phyloP scores from a whole-genome alignment of 2,329 filamentous ascomycete genomes.

The Cladophialophora psammophila region DNA sequence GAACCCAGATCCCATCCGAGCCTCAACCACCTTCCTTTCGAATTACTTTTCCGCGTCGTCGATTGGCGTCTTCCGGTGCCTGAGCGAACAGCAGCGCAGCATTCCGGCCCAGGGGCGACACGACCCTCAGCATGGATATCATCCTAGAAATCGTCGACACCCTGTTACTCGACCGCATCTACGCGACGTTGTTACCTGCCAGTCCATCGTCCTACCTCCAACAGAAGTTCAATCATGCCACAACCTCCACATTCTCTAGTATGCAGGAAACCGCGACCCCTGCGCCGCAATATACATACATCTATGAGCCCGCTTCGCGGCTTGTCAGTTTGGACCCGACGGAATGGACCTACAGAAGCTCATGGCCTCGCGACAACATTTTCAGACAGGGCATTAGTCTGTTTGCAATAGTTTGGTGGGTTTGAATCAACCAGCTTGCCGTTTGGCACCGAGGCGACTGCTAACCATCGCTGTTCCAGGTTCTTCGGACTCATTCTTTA shows the following conservation, averaged over 20 bases:
- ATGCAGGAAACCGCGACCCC: conserved; percentile 49
- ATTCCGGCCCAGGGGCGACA: not conserved
- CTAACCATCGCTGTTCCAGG: conserved; percentile 59
- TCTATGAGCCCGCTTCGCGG: conserved; percentile 74
- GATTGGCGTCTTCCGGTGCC: not conserved
- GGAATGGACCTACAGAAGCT: conserved; percentile 79
- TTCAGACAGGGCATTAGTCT: conserved; percentile 76
- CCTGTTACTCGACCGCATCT: conserved; percentile 79
- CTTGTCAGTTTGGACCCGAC: conserved; percentile 74
- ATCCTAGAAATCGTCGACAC: conserved; percentile 86
- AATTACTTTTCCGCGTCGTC: not conserved
- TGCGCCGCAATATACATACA: conserved; percentile 59
- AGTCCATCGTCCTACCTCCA: conserved; percentile 62
- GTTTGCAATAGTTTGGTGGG: conserved; percentile 86
- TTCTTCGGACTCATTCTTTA: conserved; percentile 85
- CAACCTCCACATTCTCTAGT: conserved; percentile 63
- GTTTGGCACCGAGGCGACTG: not conserved
- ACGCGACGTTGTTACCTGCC: conserved; percentile 73
- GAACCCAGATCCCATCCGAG: not conserved
- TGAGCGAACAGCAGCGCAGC: not conserved
- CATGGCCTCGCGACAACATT: conserved; percentile 78
- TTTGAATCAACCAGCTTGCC: conserved; percentile 27
- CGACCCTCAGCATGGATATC: conserved; percentile 76
- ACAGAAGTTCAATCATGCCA: conserved; percentile 58
- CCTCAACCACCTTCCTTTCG: not conserved